Percentiles rank a stretch among this genome's conserved stretches.
phyloP scores from a whole-genome alignment of 768 basidiomycete genomes.

The Hygrophoropsis aurantiaca region DNA sequence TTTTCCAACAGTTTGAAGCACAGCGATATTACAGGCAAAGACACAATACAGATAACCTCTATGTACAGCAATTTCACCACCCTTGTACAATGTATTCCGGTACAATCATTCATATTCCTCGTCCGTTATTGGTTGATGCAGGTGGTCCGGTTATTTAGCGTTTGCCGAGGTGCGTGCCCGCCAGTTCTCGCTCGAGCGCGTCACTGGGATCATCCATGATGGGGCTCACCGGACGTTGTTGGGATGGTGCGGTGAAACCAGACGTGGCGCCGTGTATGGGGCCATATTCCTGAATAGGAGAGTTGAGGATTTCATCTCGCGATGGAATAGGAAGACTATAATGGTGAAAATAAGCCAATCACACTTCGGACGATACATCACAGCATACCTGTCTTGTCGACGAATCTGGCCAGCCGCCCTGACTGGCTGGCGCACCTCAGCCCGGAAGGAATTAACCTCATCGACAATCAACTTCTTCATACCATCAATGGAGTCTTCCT shows the following conservation, averaged over 20 bases:
- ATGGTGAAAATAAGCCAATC: neutral
- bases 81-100: no score
- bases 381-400: slow-evolving; percentile 69
- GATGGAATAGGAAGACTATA: slow-evolving; percentile 74
- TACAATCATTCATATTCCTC: no score
- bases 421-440: slow-evolving; percentile 85
- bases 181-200: slow-evolving; percentile 85
- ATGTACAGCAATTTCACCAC: no score
- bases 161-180: slow-evolving; percentile 57
- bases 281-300: slow-evolving; percentile 64
- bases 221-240: slow-evolving; percentile 59
- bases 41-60: no score
- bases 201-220: slow-evolving; percentile 84
- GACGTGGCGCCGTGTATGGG: slow-evolving; percentile 69
- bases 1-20: no score
- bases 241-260: slow-evolving; percentile 51
- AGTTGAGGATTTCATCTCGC: slow-evolving; percentile 79
- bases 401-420: slow-evolving; percentile 71
- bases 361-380: no score
- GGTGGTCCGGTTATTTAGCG: slow-evolving; percentile 12
- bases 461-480: slow-evolving; percentile 96
- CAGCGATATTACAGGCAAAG: no score
- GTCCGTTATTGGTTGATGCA: neutral
- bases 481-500: slow-evolving; percentile 94
- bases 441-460: slow-evolving; percentile 87